These are phyloP conservation scores for Trametes hirsuta DNA, from an alignment of 1,284 basidiomycete species.

Conservation along the genomic window DNA sequence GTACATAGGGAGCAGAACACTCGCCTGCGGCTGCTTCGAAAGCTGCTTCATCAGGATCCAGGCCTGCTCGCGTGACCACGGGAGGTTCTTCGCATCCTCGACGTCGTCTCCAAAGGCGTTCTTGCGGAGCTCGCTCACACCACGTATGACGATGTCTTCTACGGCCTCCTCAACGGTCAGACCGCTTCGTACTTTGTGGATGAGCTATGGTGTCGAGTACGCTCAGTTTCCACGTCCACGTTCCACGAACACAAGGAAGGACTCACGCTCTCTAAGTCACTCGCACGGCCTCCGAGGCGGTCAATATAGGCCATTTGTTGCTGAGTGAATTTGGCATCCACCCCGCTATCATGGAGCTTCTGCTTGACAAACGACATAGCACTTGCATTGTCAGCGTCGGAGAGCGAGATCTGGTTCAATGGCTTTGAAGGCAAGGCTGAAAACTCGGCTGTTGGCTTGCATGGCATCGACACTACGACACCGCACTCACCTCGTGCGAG, in stretches of 20 bases:
- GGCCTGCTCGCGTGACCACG: constrained; percentile 88
- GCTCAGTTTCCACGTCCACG: neutral
- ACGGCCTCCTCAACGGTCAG: constrained; percentile 79
- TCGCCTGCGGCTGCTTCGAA: constrained; percentile 71
- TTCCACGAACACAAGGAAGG: neutral
- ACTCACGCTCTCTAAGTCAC: constrained; percentile 81
- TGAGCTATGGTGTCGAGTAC: constrained; percentile 51
- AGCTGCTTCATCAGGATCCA: constrained; percentile 86
- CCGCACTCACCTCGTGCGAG: constrained; percentile 69
- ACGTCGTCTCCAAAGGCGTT: constrained; percentile 91
- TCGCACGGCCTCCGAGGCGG: constrained; percentile 85
- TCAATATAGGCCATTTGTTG: constrained; percentile 64
- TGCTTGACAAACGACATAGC: constrained; percentile 83
- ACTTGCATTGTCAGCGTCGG: constrained; percentile 84
- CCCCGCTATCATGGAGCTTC: constrained; percentile 69
- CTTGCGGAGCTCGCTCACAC: constrained; percentile 86
- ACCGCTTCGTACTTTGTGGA: constrained; percentile 84
- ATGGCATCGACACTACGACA: neutral
- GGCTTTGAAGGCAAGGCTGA: constrained; percentile 87
- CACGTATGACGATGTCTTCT: constrained; percentile 84
- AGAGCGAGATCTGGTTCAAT: constrained; percentile 75
- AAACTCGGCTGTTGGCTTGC: neutral
- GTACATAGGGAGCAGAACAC: constrained; percentile 14
- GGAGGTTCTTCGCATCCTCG: constrained; percentile 81
- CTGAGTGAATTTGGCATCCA: constrained; percentile 52